These are phyloP conservation scores for Anthostomella pinea DNA, from an alignment of 2,329 filamentous ascomycete species.

Conservation along the genomic window DNA sequence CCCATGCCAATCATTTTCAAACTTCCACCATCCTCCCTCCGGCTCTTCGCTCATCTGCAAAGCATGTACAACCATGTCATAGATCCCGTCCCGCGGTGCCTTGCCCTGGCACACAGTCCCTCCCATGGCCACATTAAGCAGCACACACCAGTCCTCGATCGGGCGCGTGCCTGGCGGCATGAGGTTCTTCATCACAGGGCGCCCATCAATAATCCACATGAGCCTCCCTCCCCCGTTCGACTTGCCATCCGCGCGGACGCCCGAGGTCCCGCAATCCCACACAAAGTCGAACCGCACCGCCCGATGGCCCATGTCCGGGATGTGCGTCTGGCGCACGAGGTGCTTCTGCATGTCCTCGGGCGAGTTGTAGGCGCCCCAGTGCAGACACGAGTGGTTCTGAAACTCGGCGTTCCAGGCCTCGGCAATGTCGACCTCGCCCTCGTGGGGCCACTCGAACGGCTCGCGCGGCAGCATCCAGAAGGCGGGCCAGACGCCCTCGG, in stretches of 20 bases:
- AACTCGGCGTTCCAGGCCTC: constrained; percentile 60
- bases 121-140: constrained; percentile 62
- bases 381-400: constrained; percentile 55
- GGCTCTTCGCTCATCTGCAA: constrained; percentile 52
- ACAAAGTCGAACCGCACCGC: constrained; percentile 54
- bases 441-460: constrained; percentile 56
- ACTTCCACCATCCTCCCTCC: constrained; percentile 52
- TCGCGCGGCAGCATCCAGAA: constrained; percentile 59
- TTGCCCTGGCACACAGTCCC: constrained; percentile 55
- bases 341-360: constrained; percentile 55
- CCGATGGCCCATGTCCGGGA: constrained; percentile 45
- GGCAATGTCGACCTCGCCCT: constrained; percentile 60
- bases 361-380: constrained; percentile 57
- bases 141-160: constrained; percentile 53
- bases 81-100: constrained; percentile 49
- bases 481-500: constrained; percentile 58
- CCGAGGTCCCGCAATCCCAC: constrained; percentile 49
- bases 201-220: constrained; percentile 59
- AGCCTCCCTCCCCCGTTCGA: constrained; percentile 43
- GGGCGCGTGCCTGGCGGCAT: constrained; percentile 52
- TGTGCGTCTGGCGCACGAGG: constrained; percentile 48
- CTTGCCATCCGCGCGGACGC: constrained; percentile 39
- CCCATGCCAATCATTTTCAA: constrained; percentile 49
- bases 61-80: constrained; percentile 54
- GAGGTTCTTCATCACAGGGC: constrained; percentile 53